phyloP scores from a whole-genome alignment of 2,329 filamentous ascomycete genomes.

The Metarhizium anisopliae region DNA sequence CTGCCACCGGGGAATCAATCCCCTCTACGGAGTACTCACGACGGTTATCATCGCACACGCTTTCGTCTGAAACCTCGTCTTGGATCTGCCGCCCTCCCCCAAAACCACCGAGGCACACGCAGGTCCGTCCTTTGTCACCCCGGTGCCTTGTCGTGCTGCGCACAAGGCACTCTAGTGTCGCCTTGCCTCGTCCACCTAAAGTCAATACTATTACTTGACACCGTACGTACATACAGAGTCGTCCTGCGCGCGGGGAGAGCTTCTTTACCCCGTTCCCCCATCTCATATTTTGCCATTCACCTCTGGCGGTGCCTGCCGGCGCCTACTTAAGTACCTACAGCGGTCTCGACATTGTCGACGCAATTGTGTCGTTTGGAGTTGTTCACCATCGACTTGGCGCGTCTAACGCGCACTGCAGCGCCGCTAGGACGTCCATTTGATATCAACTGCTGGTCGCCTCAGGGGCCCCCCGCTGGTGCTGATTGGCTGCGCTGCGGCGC shows the following conservation, averaged over 20 bases:
- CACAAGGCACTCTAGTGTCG: background rate
- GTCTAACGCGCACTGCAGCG: too few relatives aligned
- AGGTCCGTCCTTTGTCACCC: too few relatives aligned
- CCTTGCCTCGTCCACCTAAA: background rate
- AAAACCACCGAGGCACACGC: too few relatives aligned
- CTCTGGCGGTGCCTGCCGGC: background rate
- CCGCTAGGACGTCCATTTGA: too few relatives aligned
- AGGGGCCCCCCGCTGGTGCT: constrained; percentile 11
- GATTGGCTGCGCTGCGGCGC: constrained; percentile 20
- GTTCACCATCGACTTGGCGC: background rate
- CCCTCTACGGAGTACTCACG: too few relatives aligned
- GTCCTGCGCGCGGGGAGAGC: too few relatives aligned
- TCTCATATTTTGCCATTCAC: background rate
- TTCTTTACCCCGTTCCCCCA: background rate
- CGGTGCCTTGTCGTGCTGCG: background rate
- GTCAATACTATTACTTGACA: too few relatives aligned
- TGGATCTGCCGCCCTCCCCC: too few relatives aligned
- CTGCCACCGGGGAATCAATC: too few relatives aligned
- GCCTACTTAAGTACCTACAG: background rate
- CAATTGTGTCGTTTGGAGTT: background rate
- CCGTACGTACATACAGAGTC: too few relatives aligned
- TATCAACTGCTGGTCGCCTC: constrained; percentile 5
- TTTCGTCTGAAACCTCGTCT: too few relatives aligned
- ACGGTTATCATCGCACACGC: too few relatives aligned
- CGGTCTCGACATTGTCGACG: background rate